Evolutionary conservation across 805 yeast species (phyloP), one percentile per base, ranked within the genome.

Genomic region (Zygoascus biomembranicola): DNA sequence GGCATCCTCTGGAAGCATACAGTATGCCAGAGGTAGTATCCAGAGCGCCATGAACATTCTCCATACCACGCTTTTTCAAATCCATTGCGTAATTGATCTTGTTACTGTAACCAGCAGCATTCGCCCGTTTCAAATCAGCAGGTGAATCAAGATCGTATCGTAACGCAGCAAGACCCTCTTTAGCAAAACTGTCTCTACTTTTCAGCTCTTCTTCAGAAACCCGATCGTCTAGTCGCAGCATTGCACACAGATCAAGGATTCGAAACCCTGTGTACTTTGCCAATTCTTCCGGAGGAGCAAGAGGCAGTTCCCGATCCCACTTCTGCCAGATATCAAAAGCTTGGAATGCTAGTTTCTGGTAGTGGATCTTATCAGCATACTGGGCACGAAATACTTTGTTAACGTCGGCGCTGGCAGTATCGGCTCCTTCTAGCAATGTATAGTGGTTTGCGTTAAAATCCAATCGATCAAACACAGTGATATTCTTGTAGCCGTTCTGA

Each of bases 311-410:
- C 20, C 43, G 26, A n/a, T 43, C 32, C 52, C 52, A 50, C 18
- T 42, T 45, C 28, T 50, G 37, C 52, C 52, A 50, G 8, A 43
- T 28, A 20, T 44, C 52, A 43, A 50, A 43, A 14, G 48, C 49
- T 31, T 50, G 50, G 28, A 53, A 50, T 4, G 55, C 55, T 20
- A 53, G 23, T 10, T 51, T 44, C 26, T 53, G 55, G 32, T 53
- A 53, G 32, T 53, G 54, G 13, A 50, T 39, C 32, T 53, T 43
- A n/a, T 43, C 54, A n/a, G 45, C 55, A 45, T 53, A 53, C 20
- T 39, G 42, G 14, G 54, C 53, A 13, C 55, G 46, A 18, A 53
- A 53, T 32, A 50, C 41, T 37, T 53, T 53, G 28, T 53, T 53
- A 11, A 53, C 35, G 32, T 53, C 55, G 2, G 55, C 46, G 16